Base-by-base conservation (phyloP, 2,329 filamentous ascomycete genomes). In the Geosmithia morbida region DNA sequence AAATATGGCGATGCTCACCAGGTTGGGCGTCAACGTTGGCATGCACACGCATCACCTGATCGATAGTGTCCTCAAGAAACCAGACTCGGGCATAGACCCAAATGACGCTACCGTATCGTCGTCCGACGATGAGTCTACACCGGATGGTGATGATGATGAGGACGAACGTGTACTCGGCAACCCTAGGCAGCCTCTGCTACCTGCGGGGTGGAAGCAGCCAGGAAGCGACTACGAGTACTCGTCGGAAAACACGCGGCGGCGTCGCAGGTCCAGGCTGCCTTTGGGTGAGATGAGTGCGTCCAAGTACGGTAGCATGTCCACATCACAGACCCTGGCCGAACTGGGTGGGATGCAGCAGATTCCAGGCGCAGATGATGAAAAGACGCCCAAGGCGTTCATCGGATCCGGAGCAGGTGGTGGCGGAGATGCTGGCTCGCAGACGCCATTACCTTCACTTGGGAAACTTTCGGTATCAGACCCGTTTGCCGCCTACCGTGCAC, bases 11-110 rank as follows among this genome's bases (percentile, higher is more conserved):
- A 62, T 64, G 16, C 58, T 77, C 17, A 61, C 67, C 52, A 71
- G 74, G 61, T 63, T 85, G 44, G 81, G 81, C 2, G 71, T 85
- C 19, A 85, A 70, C 53, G 70, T 87, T 51, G 82, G 83, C 2
- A 89, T 90, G 64, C 81, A 81, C 52, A 88, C 85, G 2, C 83
- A 88, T 52, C 78, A 79, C 48, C 65, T 94, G 2, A 72, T 79
- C 8, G 72, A 77, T 48, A 74, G 78, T 20, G 72, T 83, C 11
- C 67, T 85, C 3, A 67, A 70, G 11, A 60, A 66, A 20, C 54
- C 59, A 8, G 54, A 53, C 39, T 57, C 56, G 2, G 44, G 19
- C 3, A 22, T 18, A 8, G 29, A 41, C 17, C 5, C 10, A 3
- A 16, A 41, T 7, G 19, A 13, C 37, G 17, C 13, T 17, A 20